Evolutionary conservation across 768 basidiomycete species (phyloP).

Genomic region (Auricularia heimuer): DNA sequence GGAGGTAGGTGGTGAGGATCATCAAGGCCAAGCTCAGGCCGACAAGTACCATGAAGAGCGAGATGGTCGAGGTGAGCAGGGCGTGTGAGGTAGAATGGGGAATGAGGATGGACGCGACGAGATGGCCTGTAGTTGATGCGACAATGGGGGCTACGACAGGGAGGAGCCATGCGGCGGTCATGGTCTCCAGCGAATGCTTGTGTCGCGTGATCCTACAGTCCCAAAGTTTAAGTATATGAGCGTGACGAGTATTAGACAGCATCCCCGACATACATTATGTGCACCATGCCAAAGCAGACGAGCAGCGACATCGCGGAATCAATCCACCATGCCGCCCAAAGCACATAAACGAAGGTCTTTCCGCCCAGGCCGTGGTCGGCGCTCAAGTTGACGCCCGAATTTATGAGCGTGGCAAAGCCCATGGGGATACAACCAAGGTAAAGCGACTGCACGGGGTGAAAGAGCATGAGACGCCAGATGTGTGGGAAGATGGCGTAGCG

Average conservation of each 20-base stretch:
- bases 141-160: constrained; percentile 70
- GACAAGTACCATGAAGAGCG: constrained; percentile 36
- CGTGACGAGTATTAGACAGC: neutral
- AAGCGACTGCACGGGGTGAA: constrained; percentile 41
- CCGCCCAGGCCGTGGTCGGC: constrained; percentile 40
- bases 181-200: constrained; percentile 40
- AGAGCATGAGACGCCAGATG: constrained; percentile 39
- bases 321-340: constrained; percentile 66
- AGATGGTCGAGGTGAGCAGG: constrained; percentile 33
- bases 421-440: constrained; percentile 45
- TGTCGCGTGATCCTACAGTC: constrained; percentile 46
- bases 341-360: constrained; percentile 36
- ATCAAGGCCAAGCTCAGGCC: constrained; percentile 54
- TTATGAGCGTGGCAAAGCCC: constrained; percentile 51
- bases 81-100: constrained; percentile 29
- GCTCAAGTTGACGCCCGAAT: constrained; percentile 37
- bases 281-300: constrained; percentile 52
- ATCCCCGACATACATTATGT: constrained; percentile 49
- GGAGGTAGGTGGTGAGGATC: constrained; percentile 55
- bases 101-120: constrained; percentile 31
- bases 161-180: constrained; percentile 63
- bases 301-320: constrained; percentile 45
- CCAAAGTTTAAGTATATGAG: neutral
- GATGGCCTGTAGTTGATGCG: constrained; percentile 47
- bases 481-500: constrained; percentile 48